These are phyloP conservation scores for Cyclanthera cordifolia DNA, from an alignment of 306 rosid species.

Conservation along the genomic window DNA sequence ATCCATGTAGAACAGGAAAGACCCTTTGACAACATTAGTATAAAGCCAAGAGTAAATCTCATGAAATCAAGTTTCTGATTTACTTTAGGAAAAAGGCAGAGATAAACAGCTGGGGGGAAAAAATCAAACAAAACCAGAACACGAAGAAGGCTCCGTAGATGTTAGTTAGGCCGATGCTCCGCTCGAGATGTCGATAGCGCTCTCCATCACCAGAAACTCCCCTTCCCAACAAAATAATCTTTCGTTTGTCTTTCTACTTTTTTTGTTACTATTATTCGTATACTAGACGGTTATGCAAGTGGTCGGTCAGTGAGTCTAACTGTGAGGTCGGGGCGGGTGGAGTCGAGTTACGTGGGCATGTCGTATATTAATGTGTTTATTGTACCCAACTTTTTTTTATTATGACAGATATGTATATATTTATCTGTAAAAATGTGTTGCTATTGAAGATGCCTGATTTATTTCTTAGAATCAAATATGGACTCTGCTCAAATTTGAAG, in stretches of 20 bases:
- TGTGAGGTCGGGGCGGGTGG: constrained; percentile 10
- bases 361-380: constrained; percentile 31
- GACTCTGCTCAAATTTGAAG: background rate
- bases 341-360: constrained; percentile 13
- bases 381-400: constrained; percentile 29
- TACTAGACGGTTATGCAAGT: constrained; percentile 26
- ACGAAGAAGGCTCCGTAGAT: constrained; percentile 17
- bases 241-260: background rate
- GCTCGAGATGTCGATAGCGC: constrained; percentile 25
- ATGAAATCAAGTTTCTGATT: constrained; percentile 79
- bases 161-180: constrained; percentile 29
- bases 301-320: constrained; percentile 28
- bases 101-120: constrained; percentile 32
- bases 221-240: constrained; percentile 9
- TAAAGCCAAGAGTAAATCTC: constrained; percentile 71
- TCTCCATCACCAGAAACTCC: constrained; percentile 25
- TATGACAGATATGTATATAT: constrained; percentile 48
- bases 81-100: constrained; percentile 43
- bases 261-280: constrained; percentile 20
- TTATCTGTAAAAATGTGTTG: constrained; percentile 44
- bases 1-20: constrained; percentile 70
- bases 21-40: constrained; percentile 52
- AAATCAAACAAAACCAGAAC: background rate
- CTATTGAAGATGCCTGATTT: constrained; percentile 39
- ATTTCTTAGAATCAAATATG: constrained; percentile 8